Base-by-base conservation (phyloP, 1,139 yeast species). In the Hemisphaericaspora xylofermentans region DNA sequence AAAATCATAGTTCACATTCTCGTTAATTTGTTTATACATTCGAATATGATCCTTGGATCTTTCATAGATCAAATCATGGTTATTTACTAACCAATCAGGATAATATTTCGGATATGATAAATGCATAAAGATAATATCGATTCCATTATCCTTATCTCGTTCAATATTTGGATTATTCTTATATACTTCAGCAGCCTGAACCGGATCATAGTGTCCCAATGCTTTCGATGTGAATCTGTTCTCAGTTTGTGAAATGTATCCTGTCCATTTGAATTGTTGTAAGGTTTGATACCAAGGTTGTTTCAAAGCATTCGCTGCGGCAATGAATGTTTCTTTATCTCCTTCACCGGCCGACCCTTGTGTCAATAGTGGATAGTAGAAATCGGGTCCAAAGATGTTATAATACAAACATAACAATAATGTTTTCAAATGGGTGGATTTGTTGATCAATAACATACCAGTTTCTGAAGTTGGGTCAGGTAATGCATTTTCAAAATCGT, bases 311-410 rank as follows among this genome's bases (percentile, higher is more conserved):
- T 68, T 70, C 0, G 86, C 84, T 1, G 87, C 84, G 2, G 84
- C 82, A 21, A 81, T 73, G 48, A 80, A 81, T 0, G 87, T 80
- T 50, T 82, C 88, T 57, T 81, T 82, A 51, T 82, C 88, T 36
- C 88, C 88, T 60, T 82, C 85, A 19, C 87, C 88, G 1, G 86
- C 85, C 12, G 82, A 71, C 6, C 87, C 86, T 58, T 80, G 87
- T 0, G 85, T 74, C 49, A 81, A 60, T 42, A 82, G 57, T 3
- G 85, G 82, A 52, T 81, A 81, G 55, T 79, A 82, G 49, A 64
- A 68, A 30, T 74, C 56, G 8, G 84, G 84, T 0, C 88, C 88
- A 58, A 66, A 77, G 3, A 79, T 65, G 55, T 81, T 81, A 52
- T 81, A 80, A 58, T 80, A 82, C 25, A 81, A 59, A 3, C 81